Evolutionary conservation across 768 basidiomycete species (phyloP).

Genomic region (Suillus bovinus): DNA sequence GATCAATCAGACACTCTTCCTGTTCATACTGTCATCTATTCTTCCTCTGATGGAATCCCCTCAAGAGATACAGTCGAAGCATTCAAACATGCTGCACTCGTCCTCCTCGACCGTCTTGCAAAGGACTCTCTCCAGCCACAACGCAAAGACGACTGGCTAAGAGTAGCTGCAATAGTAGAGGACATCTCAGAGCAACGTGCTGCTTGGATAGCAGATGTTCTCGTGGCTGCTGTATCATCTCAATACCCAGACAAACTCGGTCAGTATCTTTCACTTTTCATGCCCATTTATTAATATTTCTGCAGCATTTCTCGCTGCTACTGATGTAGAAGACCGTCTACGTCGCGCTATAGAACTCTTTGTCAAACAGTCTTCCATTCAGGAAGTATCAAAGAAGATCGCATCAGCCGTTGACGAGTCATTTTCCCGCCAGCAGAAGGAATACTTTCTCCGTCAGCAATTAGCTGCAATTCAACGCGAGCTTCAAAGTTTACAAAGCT

Average conservation of each 20-base stretch:
- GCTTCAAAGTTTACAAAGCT: slow-evolving; percentile 54
- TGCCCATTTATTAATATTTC: not conserved
- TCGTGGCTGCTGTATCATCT: slow-evolving; percentile 55
- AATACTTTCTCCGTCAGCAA: slow-evolving; percentile 83
- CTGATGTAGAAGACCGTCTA: slow-evolving; percentile 61
- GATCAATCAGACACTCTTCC: slow-evolving; percentile 34
- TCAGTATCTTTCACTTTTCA: slow-evolving; percentile 32
- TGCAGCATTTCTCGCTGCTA: slow-evolving; percentile 60
- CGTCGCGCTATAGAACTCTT: slow-evolving; percentile 69
- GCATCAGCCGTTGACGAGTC: slow-evolving; percentile 79
- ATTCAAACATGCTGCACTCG: slow-evolving; percentile 69
- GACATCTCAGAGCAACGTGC: slow-evolving; percentile 64
- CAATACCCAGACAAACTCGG: slow-evolving; percentile 76
- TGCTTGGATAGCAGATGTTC: slow-evolving; percentile 77
- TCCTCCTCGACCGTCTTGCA: slow-evolving; percentile 65
- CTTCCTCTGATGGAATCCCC: slow-evolving; percentile 42
- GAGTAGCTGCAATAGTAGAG: slow-evolving; percentile 71
- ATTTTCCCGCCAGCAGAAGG: slow-evolving; percentile 87
- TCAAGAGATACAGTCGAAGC: slow-evolving; percentile 56
- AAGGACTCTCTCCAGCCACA: slow-evolving; percentile 42
- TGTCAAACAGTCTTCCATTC: slow-evolving; percentile 73
- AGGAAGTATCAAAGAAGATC: slow-evolving; percentile 81
- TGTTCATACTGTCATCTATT: slow-evolving; percentile 48
- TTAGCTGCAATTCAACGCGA: slow-evolving; percentile 80
- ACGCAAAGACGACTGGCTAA: slow-evolving; percentile 66